Base-by-base conservation (phyloP, 768 basidiomycete genomes). In the Tulasnella sp. region DNA sequence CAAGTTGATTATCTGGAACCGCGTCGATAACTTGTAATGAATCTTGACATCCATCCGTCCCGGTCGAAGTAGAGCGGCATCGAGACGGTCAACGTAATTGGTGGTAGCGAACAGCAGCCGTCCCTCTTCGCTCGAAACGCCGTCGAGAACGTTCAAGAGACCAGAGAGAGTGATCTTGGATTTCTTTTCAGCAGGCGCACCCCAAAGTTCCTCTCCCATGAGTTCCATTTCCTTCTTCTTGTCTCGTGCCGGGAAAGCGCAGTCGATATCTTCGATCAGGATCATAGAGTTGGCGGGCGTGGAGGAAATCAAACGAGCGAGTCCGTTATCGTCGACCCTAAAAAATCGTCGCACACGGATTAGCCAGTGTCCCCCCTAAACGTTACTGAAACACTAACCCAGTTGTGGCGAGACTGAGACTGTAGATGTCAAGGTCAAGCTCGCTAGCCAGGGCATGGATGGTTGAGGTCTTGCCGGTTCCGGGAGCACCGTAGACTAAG, bases 31-130 rank as follows among this genome's bases (percentile, higher is more conserved):
- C 67, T 83, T 85, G 82, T 89, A 89, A 75, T 85, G 83, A n/a
- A 89, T 80, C 78, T 87, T 88, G 69, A 82, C 82, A 81, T 90
- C 89, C 72, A 90, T 88, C 0, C 89, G 82, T 6, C 89, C 88
- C 0, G 89, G 88, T 19, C 89, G 86, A n/a, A 88, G 80, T 19
- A 90, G 82, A 0, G 89, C 89, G 0, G 87, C 81, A 79, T 89
- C 88, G 4, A 89, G 82, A 15, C 85, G 84, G 72, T 89, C 87
- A 22, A 88, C 81, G 76, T 87, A 85, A 79, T 89, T 89, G 0
- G 88, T 89, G 9, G 89, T 90, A 0, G 88, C 88, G 75, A 90
- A 89, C 79, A 89, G 87, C 15, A 90, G 81, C 77, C 87, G 87
- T 14, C 89, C 89, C 79, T 89, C 89, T 77, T 89, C 88, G 80